Conservation (phyloP, 139 green algal species). For the Chlorella sp. region DNA sequence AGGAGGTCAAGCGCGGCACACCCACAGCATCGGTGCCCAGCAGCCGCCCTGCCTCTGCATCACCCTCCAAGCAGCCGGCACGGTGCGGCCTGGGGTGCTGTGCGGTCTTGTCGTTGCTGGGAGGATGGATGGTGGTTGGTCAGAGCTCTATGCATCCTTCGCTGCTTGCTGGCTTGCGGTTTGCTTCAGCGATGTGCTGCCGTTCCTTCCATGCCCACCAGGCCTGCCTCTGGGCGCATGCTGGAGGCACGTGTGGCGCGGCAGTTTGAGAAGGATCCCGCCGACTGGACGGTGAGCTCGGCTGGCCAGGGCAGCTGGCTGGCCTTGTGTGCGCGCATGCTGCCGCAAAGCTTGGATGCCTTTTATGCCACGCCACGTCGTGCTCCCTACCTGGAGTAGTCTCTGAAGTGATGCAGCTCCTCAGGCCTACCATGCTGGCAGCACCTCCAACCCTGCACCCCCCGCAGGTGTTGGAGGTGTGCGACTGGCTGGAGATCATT, state of each 20-base stretch:
- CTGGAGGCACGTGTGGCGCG: constrained; percentile 8
- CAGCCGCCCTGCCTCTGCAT: constrained; percentile 18
- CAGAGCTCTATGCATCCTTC: too few relatives aligned
- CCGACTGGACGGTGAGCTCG: constrained; percentile 8
- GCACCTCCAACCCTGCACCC: too few relatives aligned
- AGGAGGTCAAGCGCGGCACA: not conserved
- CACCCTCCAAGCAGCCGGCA: not conserved
- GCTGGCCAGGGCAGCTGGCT: too few relatives aligned
- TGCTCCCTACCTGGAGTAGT: too few relatives aligned
- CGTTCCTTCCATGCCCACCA: not conserved
- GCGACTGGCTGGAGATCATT: constrained; percentile 69
- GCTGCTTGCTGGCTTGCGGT: too few relatives aligned
- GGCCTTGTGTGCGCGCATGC: too few relatives aligned
- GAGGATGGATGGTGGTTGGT: not conserved
- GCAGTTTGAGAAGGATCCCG: constrained; percentile 5
- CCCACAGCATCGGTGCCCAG: not conserved
- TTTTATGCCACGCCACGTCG: too few relatives aligned
- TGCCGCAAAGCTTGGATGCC: too few relatives aligned
- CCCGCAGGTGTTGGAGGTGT: constrained; percentile 58
- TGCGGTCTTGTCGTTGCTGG: not conserved
- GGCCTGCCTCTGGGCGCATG: not conserved
- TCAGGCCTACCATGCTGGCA: too few relatives aligned
- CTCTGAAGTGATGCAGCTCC: too few relatives aligned
- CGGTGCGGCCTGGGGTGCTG: not conserved
- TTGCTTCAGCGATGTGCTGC: too few relatives aligned